Evolutionary conservation across 768 basidiomycete genomes (phyloP).

Genomic region (Panus rudis): DNA sequence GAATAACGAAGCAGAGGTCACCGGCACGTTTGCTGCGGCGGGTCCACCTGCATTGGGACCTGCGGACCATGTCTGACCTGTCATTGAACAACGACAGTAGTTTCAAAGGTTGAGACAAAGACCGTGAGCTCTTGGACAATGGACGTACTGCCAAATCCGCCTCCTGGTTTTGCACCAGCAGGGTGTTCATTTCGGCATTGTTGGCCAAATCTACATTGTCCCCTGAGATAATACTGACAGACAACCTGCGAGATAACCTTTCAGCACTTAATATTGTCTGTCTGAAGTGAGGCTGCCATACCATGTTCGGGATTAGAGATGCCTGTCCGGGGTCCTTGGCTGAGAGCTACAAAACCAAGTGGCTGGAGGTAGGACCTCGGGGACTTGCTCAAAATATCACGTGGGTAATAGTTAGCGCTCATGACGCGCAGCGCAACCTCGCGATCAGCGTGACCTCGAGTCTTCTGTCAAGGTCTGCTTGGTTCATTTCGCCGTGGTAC

Average conservation of each 20-base stretch:
- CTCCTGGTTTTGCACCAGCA: slow-evolving; percentile 24
- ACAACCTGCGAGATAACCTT: slow-evolving; percentile 32
- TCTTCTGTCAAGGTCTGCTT: too few relatives aligned
- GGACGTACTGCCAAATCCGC: slow-evolving; percentile 45
- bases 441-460: too few relatives aligned
- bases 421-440: too few relatives aligned
- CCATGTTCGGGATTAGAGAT: too few relatives aligned
- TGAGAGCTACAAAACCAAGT: too few relatives aligned
- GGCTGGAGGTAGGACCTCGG: too few relatives aligned
- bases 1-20: slow-evolving; percentile 9
- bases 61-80: slow-evolving; percentile 21
- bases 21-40: slow-evolving; percentile 7
- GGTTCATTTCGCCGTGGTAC: too few relatives aligned
- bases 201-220: slow-evolving; percentile 59
- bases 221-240: slow-evolving; percentile 58
- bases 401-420: too few relatives aligned
- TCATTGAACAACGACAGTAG: background rate
- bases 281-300: too few relatives aligned
- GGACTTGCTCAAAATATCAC: too few relatives aligned
- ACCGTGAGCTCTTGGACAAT: slow-evolving; percentile 10
- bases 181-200: slow-evolving; percentile 65
- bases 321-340: too few relatives aligned
- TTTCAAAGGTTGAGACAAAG: slow-evolving; percentile 5
- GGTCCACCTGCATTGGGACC: slow-evolving; percentile 2
- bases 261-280: background rate